Conservation (phyloP, 2,329 filamentous ascomycete species). For the Sarocladiaceae sp. region DNA sequence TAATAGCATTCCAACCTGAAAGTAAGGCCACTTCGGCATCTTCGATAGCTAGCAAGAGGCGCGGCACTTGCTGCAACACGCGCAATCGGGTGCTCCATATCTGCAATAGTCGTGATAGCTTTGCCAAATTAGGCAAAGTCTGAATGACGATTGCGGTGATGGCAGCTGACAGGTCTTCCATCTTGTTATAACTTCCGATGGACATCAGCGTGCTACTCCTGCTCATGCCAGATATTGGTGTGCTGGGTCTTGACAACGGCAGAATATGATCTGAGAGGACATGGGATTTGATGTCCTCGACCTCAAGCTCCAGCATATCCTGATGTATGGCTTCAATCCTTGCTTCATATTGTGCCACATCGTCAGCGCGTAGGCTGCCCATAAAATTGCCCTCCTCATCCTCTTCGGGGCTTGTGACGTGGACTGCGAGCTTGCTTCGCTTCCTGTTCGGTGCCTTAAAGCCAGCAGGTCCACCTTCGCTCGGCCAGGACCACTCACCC, state of each 20-base stretch:
- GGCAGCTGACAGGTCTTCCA: slow-evolving; percentile 88
- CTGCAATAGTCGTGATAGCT: slow-evolving; percentile 66
- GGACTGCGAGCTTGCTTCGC: slow-evolving; percentile 31
- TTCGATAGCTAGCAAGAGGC: slow-evolving; percentile 61
- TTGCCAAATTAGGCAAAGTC: slow-evolving; percentile 75
- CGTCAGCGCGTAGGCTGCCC: slow-evolving; percentile 64
- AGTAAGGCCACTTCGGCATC: slow-evolving; percentile 62
- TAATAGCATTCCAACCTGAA: slow-evolving; percentile 63
- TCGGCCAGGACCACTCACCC: slow-evolving; percentile 53
- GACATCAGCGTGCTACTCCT: slow-evolving; percentile 35
- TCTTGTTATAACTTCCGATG: slow-evolving; percentile 56
- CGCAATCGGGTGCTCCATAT: slow-evolving; percentile 74
- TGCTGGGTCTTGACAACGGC: slow-evolving; percentile 37
- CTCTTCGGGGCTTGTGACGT: slow-evolving; percentile 12
- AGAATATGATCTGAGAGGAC: slow-evolving; percentile 78
- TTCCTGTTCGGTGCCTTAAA: slow-evolving; percentile 47
- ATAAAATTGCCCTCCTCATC: slow-evolving; percentile 43
- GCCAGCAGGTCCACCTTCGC: slow-evolving; percentile 42
- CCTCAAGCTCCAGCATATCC: slow-evolving; percentile 64
- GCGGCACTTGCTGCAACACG: slow-evolving; percentile 70
- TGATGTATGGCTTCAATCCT: slow-evolving; percentile 70
- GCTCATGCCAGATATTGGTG: slow-evolving; percentile 24
- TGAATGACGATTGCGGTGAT: slow-evolving; percentile 91
- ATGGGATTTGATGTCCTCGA: slow-evolving; percentile 87
- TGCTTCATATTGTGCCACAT: slow-evolving; percentile 65